These are phyloP conservation scores for Neurospora cerealis DNA, from an alignment of 495 filamentous ascomycete species.

Conservation along the genomic window DNA sequence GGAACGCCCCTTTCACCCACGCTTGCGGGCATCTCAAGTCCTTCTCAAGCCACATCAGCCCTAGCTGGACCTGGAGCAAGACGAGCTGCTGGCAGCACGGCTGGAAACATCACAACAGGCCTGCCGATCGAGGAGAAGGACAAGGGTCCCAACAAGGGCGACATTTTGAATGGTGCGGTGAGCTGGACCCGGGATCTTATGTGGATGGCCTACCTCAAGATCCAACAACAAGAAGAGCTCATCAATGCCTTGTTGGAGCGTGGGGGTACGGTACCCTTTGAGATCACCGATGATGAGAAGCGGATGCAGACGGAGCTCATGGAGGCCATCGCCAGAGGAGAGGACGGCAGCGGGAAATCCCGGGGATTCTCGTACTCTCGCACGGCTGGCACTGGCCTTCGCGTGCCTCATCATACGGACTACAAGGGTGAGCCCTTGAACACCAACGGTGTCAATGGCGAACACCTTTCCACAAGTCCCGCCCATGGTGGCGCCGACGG, in stretches of 20 bases:
- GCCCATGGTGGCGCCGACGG: conserved; percentile 51
- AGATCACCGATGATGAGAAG: conserved; percentile 82
- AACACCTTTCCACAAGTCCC: conserved; percentile 53
- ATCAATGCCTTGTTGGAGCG: conserved; percentile 59
- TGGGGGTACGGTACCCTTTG: conserved; percentile 68
- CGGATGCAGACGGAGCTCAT: conserved; percentile 89
- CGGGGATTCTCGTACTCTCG: conserved; percentile 66
- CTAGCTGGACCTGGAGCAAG: conserved; percentile 77
- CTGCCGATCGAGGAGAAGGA: conserved; percentile 93
- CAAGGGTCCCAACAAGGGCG: conserved; percentile 97
- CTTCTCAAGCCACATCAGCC: conserved; percentile 75
- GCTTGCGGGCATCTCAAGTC: conserved; percentile 48
- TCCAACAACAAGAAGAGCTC: conserved; percentile 80
- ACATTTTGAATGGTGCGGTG: conserved; percentile 94
- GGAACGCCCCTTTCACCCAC: conserved; percentile 79
- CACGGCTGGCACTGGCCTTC: conserved; percentile 70
- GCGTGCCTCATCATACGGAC: conserved; percentile 90
- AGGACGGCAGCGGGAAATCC: conserved; percentile 32
- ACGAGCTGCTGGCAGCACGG: conserved; percentile 52
- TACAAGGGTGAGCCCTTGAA: conserved; percentile 68
- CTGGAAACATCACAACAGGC: conserved; percentile 83
- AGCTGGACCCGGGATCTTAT: conserved; percentile 96
- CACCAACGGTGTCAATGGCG: conserved; percentile 24
- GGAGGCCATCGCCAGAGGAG: conserved; percentile 72
- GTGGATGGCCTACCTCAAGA: conserved; percentile 84